These are phyloP conservation scores for Salvia splendens DNA, from an alignment of 257 asterid genomes.

Conservation along the genomic window DNA sequence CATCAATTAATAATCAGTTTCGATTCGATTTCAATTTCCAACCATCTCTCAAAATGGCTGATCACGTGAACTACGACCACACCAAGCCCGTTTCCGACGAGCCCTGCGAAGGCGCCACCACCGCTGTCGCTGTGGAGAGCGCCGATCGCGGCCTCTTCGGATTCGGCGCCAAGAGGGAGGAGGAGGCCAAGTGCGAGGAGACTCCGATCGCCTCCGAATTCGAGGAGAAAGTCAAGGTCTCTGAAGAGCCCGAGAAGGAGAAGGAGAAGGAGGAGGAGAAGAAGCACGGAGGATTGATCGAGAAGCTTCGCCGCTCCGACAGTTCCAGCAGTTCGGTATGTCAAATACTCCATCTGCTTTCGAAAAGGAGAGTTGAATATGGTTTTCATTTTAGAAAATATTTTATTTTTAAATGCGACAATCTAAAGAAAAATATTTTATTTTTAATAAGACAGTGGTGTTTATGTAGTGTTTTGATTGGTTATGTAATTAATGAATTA, in stretches of 20 bases:
- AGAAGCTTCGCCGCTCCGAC: constrained; percentile 55
- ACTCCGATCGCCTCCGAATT: constrained; percentile 50
- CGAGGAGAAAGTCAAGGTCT: constrained; percentile 56
- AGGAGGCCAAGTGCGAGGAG: no score
- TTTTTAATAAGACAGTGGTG: no score
- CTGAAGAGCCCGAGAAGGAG: constrained; percentile 38
- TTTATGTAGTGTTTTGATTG: no score
- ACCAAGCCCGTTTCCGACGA: background rate
- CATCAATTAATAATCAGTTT: no score
- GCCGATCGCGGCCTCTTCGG: constrained; percentile 67
- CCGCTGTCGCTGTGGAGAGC: constrained; percentile 37
- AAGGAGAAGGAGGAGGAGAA: constrained; percentile 46
- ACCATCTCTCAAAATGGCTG: constrained; percentile 49
- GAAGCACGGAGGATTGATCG: constrained; percentile 47
- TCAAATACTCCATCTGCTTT: no score
- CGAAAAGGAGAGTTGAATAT: no score
- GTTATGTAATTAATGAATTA: background rate
- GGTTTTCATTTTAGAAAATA: no score
- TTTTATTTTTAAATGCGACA: no score
- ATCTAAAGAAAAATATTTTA: no score
- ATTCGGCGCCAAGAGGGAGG: constrained; percentile 53
- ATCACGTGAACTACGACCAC: constrained; percentile 31
- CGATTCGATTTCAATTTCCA: no score
- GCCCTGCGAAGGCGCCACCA: background rate
- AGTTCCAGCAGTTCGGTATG: constrained; percentile 86